phyloP scores from a whole-genome alignment of 345 rosid species.

The Brassica napus region DNA sequence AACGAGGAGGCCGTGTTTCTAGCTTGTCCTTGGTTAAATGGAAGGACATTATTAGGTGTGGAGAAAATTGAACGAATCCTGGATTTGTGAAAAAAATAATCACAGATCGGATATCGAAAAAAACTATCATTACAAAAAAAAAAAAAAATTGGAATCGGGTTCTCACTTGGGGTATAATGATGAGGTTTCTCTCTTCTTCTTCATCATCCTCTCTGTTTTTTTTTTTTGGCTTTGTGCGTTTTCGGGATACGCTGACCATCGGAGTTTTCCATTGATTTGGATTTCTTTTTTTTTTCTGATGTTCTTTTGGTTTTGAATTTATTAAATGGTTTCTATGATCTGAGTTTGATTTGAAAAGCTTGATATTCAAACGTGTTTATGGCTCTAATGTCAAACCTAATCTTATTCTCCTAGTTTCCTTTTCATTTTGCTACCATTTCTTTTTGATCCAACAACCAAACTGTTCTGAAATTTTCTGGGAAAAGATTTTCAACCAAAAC shows the following conservation, averaged over 20 bases:
- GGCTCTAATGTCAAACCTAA: slow-evolving; percentile 6
- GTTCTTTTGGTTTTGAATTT: neutral
- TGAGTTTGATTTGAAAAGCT: slow-evolving; percentile 28
- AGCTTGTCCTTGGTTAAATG: neutral
- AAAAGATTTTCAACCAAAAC: neutral
- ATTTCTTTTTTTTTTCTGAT: neutral
- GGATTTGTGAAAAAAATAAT: neutral
- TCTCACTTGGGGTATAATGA: slow-evolving; percentile 39
- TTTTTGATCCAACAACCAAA: neutral
- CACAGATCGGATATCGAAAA: slow-evolving; percentile 38
- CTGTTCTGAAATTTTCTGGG: neutral
- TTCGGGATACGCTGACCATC: neutral
- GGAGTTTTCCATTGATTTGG: neutral
- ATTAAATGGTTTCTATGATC: slow-evolving; percentile 19
- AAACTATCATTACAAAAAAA: slow-evolving; percentile 8
- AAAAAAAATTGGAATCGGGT: slow-evolving; percentile 9
- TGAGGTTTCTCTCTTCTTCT: slow-evolving; percentile 35
- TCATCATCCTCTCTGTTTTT: slow-evolving; percentile 14
- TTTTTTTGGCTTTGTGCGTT: neutral
- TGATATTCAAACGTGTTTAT: neutral
- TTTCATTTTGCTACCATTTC: neutral
- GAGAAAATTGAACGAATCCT: slow-evolving; percentile 11
- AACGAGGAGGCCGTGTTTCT: neutral
- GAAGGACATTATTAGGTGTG: neutral
- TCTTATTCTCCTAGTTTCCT: neutral